Percentiles rank a stretch among this genome's conserved stretches.
Evolutionary conservation across 2,329 filamentous ascomycete species (phyloP).

Genomic region (Fusarium floridanum): DNA sequence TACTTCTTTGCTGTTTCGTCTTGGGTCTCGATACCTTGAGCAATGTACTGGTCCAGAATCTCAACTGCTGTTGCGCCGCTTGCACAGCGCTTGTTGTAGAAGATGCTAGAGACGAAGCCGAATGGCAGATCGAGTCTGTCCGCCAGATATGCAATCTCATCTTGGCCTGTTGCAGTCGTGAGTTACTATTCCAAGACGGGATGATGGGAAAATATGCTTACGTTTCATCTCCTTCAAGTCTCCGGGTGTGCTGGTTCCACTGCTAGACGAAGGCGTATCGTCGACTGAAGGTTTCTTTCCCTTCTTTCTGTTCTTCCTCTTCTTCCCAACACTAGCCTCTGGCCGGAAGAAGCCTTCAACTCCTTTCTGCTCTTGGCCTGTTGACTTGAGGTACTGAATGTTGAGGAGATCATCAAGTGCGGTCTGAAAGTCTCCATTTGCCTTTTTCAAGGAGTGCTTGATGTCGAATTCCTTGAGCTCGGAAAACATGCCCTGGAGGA

Average conservation of each 20-base stretch:
- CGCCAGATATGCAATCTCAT: conserved; percentile 60
- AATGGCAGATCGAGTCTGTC: conserved; percentile 58
- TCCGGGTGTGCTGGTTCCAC: conserved; percentile 31
- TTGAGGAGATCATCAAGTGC: conserved; percentile 87
- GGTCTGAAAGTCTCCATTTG: conserved; percentile 73
- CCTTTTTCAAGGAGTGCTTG: conserved; percentile 74
- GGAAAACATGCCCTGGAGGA: conserved; percentile 79
- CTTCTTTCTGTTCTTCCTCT: conserved; percentile 55
- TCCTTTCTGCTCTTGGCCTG: conserved; percentile 74
- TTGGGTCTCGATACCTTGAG: conserved; percentile 51
- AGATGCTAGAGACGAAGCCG: conserved; percentile 57
- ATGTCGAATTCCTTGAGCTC: conserved; percentile 76
- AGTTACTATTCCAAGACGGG: background rate
- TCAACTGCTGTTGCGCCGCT: conserved; percentile 56
- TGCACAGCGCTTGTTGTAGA: conserved; percentile 54
- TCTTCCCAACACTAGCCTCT: conserved; percentile 58
- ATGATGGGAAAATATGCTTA: conserved; percentile 26
- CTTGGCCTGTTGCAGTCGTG: conserved; percentile 45
- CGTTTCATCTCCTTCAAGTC: conserved; percentile 47
- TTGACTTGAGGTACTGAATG: conserved; percentile 80
- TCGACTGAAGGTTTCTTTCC: conserved; percentile 35
- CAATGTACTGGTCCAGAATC: conserved; percentile 59
- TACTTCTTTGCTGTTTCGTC: conserved; percentile 48
- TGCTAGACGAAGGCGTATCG: conserved; percentile 27
- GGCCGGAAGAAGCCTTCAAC: conserved; percentile 84